These are phyloP conservation scores for Nematodospora valgi DNA, from an alignment of 805 yeast genomes.

Conservation along the genomic window DNA sequence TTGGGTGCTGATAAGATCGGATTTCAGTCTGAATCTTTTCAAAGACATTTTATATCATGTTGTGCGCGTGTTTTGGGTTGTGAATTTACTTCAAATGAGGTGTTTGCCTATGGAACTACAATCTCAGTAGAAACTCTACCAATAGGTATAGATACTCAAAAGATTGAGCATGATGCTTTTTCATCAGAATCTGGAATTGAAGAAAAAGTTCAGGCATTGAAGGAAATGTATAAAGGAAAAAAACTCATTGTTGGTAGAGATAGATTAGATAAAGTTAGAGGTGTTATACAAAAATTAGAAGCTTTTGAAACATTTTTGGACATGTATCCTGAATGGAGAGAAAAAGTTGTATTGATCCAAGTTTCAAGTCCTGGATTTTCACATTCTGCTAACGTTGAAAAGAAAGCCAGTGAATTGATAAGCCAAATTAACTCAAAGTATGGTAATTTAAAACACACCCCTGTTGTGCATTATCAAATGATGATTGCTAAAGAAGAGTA, in stretches of 20 bases:
- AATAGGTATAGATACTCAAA: slow-evolving; percentile 80
- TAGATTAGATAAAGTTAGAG: slow-evolving; percentile 85
- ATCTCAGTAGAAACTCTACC: slow-evolving; percentile 77
- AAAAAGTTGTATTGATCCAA: slow-evolving; percentile 83
- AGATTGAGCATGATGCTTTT: slow-evolving; percentile 63
- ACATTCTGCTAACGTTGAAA: slow-evolving; percentile 64
- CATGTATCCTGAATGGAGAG: slow-evolving; percentile 90
- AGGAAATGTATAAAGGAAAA: slow-evolving; percentile 57
- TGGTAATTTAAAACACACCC: slow-evolving; percentile 79
- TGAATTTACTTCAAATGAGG: slow-evolving; percentile 56
- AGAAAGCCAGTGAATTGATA: slow-evolving; percentile 78
- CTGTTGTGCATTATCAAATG: slow-evolving; percentile 91
- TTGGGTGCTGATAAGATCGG: slow-evolving; percentile 84
- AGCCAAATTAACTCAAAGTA: slow-evolving; percentile 78
- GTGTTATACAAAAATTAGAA: slow-evolving; percentile 88
- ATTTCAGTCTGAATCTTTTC: slow-evolving; percentile 82
- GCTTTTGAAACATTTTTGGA: slow-evolving; percentile 87
- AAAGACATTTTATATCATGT: slow-evolving; percentile 87
- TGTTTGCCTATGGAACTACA: slow-evolving; percentile 73
- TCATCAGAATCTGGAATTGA: slow-evolving; percentile 41
- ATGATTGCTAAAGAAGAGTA: slow-evolving; percentile 86
- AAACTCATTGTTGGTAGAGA: slow-evolving; percentile 93
- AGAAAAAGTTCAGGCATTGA: slow-evolving; percentile 62
- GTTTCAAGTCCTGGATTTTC: slow-evolving; percentile 78
- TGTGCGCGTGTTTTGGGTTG: slow-evolving; percentile 86